Base-by-base conservation (phyloP, 306 rosid species). In the Corylus americana region DNA sequence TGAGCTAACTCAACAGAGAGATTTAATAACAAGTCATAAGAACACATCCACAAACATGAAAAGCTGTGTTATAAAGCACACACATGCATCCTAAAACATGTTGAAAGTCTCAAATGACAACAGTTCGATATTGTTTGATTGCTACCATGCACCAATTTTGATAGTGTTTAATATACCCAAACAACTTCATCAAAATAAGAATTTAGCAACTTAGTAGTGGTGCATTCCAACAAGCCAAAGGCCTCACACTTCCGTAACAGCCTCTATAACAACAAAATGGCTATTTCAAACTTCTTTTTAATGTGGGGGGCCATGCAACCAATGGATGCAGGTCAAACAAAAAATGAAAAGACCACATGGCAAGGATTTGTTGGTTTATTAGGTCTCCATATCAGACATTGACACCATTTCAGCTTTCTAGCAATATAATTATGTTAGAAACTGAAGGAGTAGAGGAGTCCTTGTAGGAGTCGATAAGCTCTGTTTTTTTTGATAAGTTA, bases 371-470 rank as follows among this genome's bases (percentile, higher is more conserved):
- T 37, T 67, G 51, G 72, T 25, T 37, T 67, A 67, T 11, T 39
- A 42, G 72, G 51, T 39, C 31, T 39, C 50, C 44, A 67, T 39
- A 39, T 42, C 8, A 9, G 49, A 17, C 49, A 67, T 20, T 37
- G 71, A 67, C 50, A 67, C 71, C 51, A 39, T 64, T n/a, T 67
- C 72, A 39, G 50, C 72, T 44, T 42, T 29, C 72, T 44, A 42
- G 31, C 12, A 42, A 0, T 68, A n/a, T 47, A 39, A 67, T 17
- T 67, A 9, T 1, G 8, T 42, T 42, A 6, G 8, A 6, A 42
- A 42, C 45, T 42, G 45, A 42, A 42, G 45, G 45, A 42, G 7
- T 42, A 42, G 45, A 42, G 45, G 8, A 42, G 45, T 5, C 45
- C 45, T 5, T 42, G 45, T 42, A 42, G 45, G 8, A 42, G 45